Conservation (phyloP, 73 alveolate genomes). For the Durusdinium trenchii region DNA sequence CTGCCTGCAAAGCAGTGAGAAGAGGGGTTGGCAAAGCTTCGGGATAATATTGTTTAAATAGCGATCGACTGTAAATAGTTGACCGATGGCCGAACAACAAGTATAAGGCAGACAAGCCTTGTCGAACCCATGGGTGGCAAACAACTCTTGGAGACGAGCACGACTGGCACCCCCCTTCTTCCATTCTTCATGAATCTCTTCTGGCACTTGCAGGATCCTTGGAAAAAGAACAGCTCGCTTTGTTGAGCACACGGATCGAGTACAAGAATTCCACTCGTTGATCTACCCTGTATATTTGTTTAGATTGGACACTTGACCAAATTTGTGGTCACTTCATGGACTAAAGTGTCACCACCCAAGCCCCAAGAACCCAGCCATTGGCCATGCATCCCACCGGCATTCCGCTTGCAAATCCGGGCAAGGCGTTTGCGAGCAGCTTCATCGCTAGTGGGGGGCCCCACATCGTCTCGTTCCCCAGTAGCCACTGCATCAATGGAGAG, state of each 20-base stretch:
- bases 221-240: too few species aligned
- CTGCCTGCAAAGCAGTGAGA: not conserved
- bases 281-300: too few species aligned
- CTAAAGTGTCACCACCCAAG: too few species aligned
- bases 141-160: not conserved
- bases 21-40: not conserved
- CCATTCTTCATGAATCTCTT: slow-evolving; percentile 25
- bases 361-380: too few species aligned
- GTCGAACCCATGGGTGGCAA: not conserved
- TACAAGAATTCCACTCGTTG: too few species aligned
- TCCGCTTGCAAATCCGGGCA: not conserved
- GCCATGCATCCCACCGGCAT: slow-evolving; percentile 41
- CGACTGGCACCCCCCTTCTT: slow-evolving; percentile 40
- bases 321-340: too few species aligned
- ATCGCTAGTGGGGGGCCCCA: not conserved
- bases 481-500: not conserved
- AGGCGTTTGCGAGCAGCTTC: slow-evolving; percentile 32
- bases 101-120: not conserved
- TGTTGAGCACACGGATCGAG: too few species aligned
- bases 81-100: too few species aligned
- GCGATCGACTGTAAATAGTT: too few species aligned
- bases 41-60: not conserved
- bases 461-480: not conserved
- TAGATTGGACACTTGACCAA: too few species aligned
- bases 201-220: slow-evolving; percentile 35